Base-by-base conservation (phyloP, 1,139 yeast genomes). In the Sugiyamaella paludigena region DNA sequence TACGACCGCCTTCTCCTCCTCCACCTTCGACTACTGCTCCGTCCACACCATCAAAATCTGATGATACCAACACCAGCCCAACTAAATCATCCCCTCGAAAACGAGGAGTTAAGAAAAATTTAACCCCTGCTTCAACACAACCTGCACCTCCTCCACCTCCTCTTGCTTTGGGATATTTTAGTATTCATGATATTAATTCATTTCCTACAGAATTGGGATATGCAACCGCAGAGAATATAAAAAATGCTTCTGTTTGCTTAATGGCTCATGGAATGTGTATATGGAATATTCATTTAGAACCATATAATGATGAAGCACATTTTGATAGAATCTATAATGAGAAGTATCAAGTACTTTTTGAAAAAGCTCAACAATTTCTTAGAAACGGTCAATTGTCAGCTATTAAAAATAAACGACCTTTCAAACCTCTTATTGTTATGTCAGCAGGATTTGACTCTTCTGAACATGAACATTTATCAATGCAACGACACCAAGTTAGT, bases 391-490 rank as follows among this genome's bases (percentile, higher is more conserved):
- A 71, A 40, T 11, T 46, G 30, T 51, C 57, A 71, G 75, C 74
- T 60, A n/a, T 29, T 1, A 38, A 34, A 9, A 32, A 37, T 7
- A 54, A 56, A 2, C 45, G 34, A 34, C 78, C 80, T 0, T 86
- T 83, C 67, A 83, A 82, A 60, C 88, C 92, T 0, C 65, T 87
- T 52, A 79, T 87, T 4, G 76, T 84, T 13, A 75, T 87, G 1
- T 84, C 94, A 37, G 92, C 96, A 0, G 96, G 96, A 2, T 87
- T 87, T 64, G 96, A 87, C 68, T 95, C 95, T 2, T 83, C 88
- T 28, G 96, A 87, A 64, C 83, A 80, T 63, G 96, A 87, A 62
- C 83, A 83, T 51, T 80, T 81, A 16, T 80, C 83, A 51, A 87
- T 87, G 96, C 95, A 87, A 67, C 74, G 96, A 51, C 96, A 87